Evolutionary conservation across 2,329 filamentous ascomycete genomes (phyloP).

Genomic region (Trichoderma simmonsii): DNA sequence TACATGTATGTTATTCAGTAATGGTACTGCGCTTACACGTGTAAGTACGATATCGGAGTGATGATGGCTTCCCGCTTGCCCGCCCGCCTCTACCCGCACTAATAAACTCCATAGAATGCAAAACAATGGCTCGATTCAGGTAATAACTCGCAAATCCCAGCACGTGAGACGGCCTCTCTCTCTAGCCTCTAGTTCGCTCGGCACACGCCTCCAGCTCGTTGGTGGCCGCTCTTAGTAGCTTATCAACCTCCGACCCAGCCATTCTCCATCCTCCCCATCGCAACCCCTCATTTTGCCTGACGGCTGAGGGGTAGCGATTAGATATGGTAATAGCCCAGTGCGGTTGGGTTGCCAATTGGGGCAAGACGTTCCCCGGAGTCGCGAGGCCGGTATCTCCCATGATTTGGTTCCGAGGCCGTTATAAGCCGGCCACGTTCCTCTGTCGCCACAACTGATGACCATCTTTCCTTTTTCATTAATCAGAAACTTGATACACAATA

Average conservation of each 20-base stretch:
- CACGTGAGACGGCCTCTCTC: not conserved
- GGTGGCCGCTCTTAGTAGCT: not conserved
- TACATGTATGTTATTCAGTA: not conserved
- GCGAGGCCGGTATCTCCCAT: not conserved
- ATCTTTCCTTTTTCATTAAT: not conserved
- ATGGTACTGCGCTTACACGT: not conserved
- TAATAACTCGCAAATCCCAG: not conserved
- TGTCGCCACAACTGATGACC: not conserved
- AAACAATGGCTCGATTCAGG: not conserved
- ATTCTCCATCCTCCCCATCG: not conserved
- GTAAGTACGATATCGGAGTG: not conserved
- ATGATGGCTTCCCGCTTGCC: not conserved
- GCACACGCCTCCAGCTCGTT: not conserved
- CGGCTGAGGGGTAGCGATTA: constrained; percentile 11
- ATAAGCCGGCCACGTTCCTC: constrained; percentile 1
- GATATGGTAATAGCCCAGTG: constrained; percentile 14
- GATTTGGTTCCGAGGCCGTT: not conserved
- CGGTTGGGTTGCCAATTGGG: not conserved
- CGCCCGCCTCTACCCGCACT: not conserved
- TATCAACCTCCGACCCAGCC: not conserved
- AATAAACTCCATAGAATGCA: not conserved
- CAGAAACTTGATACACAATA: not conserved
- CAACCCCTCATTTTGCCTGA: constrained; percentile 6
- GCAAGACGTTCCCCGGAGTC: constrained; percentile 6
- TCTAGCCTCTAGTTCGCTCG: not conserved